Evolutionary conservation across 1,139 yeast species (phyloP).

Genomic region (Debaryomyces sp.): DNA sequence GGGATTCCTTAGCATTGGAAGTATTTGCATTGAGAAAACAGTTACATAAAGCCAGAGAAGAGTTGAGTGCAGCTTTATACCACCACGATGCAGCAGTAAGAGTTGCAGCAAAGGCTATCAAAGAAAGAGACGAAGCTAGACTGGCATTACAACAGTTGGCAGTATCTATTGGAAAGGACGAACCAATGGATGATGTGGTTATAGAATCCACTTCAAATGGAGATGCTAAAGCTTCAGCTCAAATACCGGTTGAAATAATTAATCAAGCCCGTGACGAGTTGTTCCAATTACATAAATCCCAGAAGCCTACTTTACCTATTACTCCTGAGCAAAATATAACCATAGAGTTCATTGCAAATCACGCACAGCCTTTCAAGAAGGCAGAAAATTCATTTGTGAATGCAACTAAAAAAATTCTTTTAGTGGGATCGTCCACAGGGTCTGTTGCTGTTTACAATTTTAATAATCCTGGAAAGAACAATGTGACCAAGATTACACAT

Average conservation of each 20-base stretch:
- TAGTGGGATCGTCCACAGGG: conserved; percentile 27
- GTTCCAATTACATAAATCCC: conserved; percentile 45
- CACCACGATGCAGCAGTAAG: conserved; percentile 89
- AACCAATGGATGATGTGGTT: conserved; percentile 7
- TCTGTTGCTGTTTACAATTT: conserved; percentile 22
- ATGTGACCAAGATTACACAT: conserved; percentile 14
- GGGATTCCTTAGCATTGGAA: conserved; percentile 88
- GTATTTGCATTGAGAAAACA: conserved; percentile 76
- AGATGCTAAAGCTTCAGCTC: not conserved
- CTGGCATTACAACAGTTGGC: conserved; percentile 56
- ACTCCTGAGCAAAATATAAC: conserved; percentile 17
- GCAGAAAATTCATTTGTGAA: conserved; percentile 17
- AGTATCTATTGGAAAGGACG: conserved; percentile 28
- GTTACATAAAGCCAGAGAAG: conserved; percentile 65
- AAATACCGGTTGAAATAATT: conserved; percentile 28
- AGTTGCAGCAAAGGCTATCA: conserved; percentile 74
- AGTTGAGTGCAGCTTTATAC: conserved; percentile 75
- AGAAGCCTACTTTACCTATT: conserved; percentile 38
- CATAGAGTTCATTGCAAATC: conserved; percentile 11
- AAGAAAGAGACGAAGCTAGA: conserved; percentile 75
- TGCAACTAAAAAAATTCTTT: conserved; percentile 14
- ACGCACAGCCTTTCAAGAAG: conserved; percentile 20
- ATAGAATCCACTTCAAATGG: conserved; percentile 9
- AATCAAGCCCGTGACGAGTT: conserved; percentile 38
- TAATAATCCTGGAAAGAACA: conserved; percentile 10